Evolutionary conservation across 306 rosid species (phyloP).

Genomic region (Cucurbita ficifolia): DNA sequence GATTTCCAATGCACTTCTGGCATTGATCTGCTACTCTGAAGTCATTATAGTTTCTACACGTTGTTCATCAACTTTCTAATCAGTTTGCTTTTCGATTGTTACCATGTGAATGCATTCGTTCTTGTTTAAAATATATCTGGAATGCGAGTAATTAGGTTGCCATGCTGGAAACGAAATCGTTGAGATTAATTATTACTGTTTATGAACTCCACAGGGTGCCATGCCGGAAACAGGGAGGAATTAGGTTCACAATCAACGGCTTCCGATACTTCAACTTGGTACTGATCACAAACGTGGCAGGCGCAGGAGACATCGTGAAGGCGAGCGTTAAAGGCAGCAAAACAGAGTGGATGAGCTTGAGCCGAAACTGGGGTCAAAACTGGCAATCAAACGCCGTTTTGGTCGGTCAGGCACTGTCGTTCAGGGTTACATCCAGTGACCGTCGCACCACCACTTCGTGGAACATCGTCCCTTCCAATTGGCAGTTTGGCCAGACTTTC

Average conservation of each 20-base stretch:
- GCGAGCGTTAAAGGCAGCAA: constrained; percentile 51
- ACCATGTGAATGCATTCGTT: neutral
- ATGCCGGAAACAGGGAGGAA: constrained; percentile 57
- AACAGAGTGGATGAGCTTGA: constrained; percentile 64
- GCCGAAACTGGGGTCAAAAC: constrained; percentile 85
- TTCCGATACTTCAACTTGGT: constrained; percentile 70
- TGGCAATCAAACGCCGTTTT: constrained; percentile 43
- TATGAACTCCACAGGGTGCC: constrained; percentile 30
- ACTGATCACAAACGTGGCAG: constrained; percentile 67
- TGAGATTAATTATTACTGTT: neutral
- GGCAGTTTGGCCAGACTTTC: constrained; percentile 87
- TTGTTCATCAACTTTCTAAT: neutral
- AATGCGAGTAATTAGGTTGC: no score
- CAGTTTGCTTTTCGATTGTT: neutral
- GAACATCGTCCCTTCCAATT: constrained; percentile 48
- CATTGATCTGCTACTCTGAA: neutral
- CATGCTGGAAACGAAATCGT: neutral
- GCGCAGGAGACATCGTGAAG: constrained; percentile 57
- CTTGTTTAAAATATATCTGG: no score
- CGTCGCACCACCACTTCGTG: constrained; percentile 49
- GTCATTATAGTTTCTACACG: neutral
- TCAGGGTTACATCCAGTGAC: constrained; percentile 67
- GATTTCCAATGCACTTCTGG: neutral
- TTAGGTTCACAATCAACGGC: constrained; percentile 70
- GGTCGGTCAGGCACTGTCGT: constrained; percentile 71